Percentiles rank a stretch among this genome's conserved stretches.
Evolutionary conservation across 257 asterid genomes (phyloP).

Genomic region (Prunella vulgaris): DNA sequence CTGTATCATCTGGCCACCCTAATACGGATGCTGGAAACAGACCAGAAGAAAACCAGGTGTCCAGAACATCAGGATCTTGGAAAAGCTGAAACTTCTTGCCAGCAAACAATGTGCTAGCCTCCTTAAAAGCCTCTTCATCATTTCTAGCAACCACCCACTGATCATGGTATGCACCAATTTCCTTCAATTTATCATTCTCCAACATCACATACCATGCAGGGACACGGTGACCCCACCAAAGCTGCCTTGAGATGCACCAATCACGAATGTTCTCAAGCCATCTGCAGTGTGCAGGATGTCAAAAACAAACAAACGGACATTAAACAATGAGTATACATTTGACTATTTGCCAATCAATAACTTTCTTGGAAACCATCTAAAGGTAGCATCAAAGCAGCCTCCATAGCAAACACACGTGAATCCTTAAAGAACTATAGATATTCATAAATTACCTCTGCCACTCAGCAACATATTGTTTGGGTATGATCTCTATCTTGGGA

Average conservation of each 20-base stretch:
- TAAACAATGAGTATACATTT: neutral
- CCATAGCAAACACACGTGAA: neutral
- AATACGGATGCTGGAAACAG: slow-evolving; percentile 80
- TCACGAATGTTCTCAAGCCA: slow-evolving; percentile 98
- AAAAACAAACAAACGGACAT: slow-evolving; percentile 1
- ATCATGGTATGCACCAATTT: slow-evolving; percentile 52
- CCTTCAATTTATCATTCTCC: slow-evolving; percentile 70
- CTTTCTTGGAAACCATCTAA: neutral
- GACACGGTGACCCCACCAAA: slow-evolving; percentile 98
- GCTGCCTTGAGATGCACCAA: slow-evolving; percentile 98
- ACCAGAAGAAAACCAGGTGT: slow-evolving; percentile 98
- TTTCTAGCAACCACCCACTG: slow-evolving; percentile 90
- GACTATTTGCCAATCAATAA: neutral
- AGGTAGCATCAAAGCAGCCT: slow-evolving; percentile 5
- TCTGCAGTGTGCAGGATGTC: slow-evolving; percentile 40
- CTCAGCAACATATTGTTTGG: slow-evolving; percentile 80
- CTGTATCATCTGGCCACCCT: slow-evolving; percentile 96
- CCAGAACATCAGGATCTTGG: slow-evolving; percentile 94
- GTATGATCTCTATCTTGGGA: slow-evolving; percentile 66
- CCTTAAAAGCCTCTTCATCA: slow-evolving; percentile 58
- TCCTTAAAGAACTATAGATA: neutral
- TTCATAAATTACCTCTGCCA: slow-evolving; percentile 67
- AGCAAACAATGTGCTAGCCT: slow-evolving; percentile 51
- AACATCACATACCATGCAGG: slow-evolving; percentile 88
- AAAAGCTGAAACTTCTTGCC: slow-evolving; percentile 61